Conservation (phyloP, 1,284 basidiomycete genomes). For the Omphalotus olearius region DNA sequence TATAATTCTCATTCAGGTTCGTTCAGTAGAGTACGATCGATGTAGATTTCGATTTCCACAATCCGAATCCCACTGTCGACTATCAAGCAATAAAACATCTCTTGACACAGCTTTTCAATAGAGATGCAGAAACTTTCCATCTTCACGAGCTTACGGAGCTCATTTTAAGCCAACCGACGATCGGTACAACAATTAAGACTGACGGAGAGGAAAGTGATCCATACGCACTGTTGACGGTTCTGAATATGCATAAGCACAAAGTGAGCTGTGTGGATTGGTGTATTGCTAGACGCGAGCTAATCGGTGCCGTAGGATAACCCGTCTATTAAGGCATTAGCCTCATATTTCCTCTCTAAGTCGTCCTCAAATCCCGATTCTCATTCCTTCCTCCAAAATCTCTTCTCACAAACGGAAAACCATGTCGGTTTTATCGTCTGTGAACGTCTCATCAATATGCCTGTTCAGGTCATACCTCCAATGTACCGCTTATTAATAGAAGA, state of each 20-base stretch:
- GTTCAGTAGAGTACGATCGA: constrained; percentile 46
- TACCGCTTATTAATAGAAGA: constrained; percentile 85
- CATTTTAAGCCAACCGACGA: constrained; percentile 65
- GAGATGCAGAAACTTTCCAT: constrained; percentile 73
- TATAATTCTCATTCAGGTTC: not conserved
- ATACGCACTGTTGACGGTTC: constrained; percentile 76
- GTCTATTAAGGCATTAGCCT: constrained; percentile 65
- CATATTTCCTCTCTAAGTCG: constrained; percentile 60
- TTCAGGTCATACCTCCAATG: constrained; percentile 86
- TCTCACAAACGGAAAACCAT: constrained; percentile 47
- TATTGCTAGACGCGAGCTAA: not conserved
- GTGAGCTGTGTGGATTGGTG: constrained; percentile 35
- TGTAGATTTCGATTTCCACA: constrained; percentile 92
- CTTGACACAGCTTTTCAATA: constrained; percentile 74
- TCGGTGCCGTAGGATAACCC: constrained; percentile 53
- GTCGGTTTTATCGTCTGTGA: constrained; percentile 84
- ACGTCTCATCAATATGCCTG: constrained; percentile 89
- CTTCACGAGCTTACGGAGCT: constrained; percentile 75
- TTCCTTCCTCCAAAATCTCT: constrained; percentile 45
- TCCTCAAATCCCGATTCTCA: constrained; percentile 46
- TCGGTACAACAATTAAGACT: constrained; percentile 91
- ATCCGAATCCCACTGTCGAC: constrained; percentile 78
- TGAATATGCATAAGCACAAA: constrained; percentile 78
- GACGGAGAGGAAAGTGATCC: constrained; percentile 89
- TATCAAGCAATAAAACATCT: constrained; percentile 84